Percentiles rank a stretch among this genome's conserved stretches.
phyloP scores from a whole-genome alignment of 805 yeast species.

The Ogataea siamensis region DNA sequence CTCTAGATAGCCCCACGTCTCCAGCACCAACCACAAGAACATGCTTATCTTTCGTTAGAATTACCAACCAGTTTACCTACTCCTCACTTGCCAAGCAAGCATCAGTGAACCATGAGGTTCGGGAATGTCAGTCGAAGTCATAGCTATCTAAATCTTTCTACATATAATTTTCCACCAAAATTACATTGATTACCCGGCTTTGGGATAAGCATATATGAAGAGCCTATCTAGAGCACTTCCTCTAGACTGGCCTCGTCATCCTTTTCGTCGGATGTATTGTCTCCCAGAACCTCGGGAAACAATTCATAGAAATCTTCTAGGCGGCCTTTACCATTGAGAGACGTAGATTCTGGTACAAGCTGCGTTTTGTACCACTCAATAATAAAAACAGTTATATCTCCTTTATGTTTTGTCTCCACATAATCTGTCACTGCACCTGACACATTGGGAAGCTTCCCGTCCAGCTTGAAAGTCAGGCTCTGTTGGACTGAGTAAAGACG shows the following conservation, averaged over 20 bases:
- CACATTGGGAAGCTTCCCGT: not conserved
- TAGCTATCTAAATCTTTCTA: not conserved
- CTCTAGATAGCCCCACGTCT: constrained; percentile 71
- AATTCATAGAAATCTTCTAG: constrained; percentile 5
- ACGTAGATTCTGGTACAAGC: no score
- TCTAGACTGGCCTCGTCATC: not conserved
- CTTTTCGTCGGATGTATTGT: not conserved
- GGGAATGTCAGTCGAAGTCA: constrained; percentile 21
- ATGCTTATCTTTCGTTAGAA: constrained; percentile 41
- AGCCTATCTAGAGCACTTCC: not conserved
- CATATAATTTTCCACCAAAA: not conserved
- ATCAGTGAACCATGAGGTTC: constrained; percentile 54
- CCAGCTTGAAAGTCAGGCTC: not conserved
- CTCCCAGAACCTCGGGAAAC: constrained; percentile 9
- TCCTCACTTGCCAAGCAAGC: constrained; percentile 71
- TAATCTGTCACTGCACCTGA: not conserved
- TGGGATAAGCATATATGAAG: not conserved
- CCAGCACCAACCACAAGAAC: constrained; percentile 78
- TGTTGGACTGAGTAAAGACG: constrained; percentile 15
- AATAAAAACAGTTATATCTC: not conserved
- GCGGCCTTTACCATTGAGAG: no score
- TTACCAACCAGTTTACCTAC: no score
- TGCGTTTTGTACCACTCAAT: constrained; percentile 1
- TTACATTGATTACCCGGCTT: constrained; percentile 8
- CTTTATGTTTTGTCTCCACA: not conserved